These are phyloP conservation scores for Cercophora scortea DNA, from an alignment of 495 filamentous ascomycete species.

Conservation along the genomic window DNA sequence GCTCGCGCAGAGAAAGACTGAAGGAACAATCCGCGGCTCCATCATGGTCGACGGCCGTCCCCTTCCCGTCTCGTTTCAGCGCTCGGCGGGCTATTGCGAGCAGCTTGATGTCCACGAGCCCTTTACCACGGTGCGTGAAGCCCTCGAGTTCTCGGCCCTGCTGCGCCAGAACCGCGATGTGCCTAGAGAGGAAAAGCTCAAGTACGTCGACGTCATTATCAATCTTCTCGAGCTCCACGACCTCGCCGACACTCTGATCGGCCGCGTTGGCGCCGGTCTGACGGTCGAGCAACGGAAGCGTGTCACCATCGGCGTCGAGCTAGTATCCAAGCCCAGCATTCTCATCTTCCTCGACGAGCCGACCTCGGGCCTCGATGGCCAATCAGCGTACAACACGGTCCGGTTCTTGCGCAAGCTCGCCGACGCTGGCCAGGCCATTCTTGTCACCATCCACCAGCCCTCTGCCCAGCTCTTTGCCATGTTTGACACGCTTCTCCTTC, in stretches of 20 bases:
- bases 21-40: conserved; percentile 60
- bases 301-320: conserved; percentile 86
- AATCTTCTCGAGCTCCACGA: conserved; percentile 72
- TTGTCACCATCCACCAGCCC: conserved; percentile 92
- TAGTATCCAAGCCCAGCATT: conserved; percentile 77
- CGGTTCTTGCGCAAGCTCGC: conserved; percentile 78
- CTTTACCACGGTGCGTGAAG: conserved; percentile 74
- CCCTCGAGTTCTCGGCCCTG: conserved; percentile 68
- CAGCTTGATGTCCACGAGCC: conserved; percentile 79
- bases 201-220: conserved; percentile 83
- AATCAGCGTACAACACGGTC: conserved; percentile 74
- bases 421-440: conserved; percentile 73
- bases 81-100: conserved; percentile 78
- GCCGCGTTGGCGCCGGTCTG: conserved; percentile 56
- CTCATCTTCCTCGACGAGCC: conserved; percentile 75
- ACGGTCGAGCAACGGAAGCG: conserved; percentile 48
- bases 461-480: conserved; percentile 83
- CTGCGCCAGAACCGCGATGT: conserved; percentile 65
- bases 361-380: conserved; percentile 79
- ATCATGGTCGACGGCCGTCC: conserved; percentile 72
- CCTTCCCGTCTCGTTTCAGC: conserved; percentile 66
- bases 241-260: conserved; percentile 74
- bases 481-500: conserved; percentile 79
- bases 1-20: conserved; percentile 67
- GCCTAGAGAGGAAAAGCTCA: conserved; percentile 61